Evolutionary conservation across 1,284 basidiomycete species (phyloP).

Genomic region (Microbotryum violaceum): DNA sequence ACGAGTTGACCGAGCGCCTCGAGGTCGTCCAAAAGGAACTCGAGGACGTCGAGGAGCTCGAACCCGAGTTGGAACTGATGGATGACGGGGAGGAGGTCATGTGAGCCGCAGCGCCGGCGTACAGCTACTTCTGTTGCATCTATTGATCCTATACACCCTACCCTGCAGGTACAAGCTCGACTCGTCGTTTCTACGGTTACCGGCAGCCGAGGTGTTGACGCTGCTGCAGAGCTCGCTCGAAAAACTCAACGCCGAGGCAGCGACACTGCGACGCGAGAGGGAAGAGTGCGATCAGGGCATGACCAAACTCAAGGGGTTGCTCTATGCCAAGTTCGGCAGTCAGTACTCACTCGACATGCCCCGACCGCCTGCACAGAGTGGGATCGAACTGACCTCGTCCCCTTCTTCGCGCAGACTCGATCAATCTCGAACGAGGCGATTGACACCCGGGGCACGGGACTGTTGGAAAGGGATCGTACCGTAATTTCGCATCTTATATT

Average conservation of each 20-base stretch:
- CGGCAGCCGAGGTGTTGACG: slow-evolving; percentile 61
- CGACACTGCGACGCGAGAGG: slow-evolving; percentile 51
- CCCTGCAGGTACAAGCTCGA: slow-evolving; percentile 72
- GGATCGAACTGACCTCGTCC: too few species aligned
- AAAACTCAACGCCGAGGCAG: slow-evolving; percentile 55
- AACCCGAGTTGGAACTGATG: slow-evolving; percentile 82
- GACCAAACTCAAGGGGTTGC: slow-evolving; percentile 75
- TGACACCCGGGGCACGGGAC: background rate
- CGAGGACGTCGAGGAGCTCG: slow-evolving; percentile 76
- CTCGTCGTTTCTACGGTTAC: slow-evolving; percentile 77
- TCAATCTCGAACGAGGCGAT: slow-evolving; percentile 24
- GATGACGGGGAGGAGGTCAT: slow-evolving; percentile 73
- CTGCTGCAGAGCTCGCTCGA: slow-evolving; percentile 65
- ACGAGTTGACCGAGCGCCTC: slow-evolving; percentile 66
- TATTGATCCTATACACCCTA: background rate
- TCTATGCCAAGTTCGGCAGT: slow-evolving; percentile 44
- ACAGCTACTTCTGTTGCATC: too few species aligned
- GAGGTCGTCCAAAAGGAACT: slow-evolving; percentile 82
- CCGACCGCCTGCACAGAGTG: too few species aligned
- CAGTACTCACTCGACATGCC: background rate
- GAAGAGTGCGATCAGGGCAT: slow-evolving; percentile 73
- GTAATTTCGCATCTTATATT: too few species aligned
- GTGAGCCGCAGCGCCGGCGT: slow-evolving; percentile 44
- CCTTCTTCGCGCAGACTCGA: slow-evolving; percentile 8
- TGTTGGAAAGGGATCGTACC: background rate